Conservation (phyloP, 2,329 filamentous ascomycete species). For the Coniella lustricola region DNA sequence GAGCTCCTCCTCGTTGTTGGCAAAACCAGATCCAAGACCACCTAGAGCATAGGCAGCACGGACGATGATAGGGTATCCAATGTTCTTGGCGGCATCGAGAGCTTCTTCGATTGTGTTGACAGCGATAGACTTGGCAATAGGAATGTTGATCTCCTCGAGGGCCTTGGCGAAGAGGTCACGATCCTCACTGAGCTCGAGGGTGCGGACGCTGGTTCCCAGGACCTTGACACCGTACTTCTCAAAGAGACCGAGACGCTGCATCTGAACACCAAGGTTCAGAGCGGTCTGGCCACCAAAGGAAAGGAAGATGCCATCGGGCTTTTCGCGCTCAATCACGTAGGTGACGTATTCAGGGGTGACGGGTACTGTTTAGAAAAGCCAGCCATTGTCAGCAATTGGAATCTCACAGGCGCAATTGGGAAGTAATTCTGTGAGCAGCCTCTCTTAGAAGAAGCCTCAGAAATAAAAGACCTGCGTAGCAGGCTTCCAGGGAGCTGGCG, state of each 20-base stretch:
- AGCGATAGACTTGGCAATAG: constrained; percentile 92
- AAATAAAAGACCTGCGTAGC: background rate
- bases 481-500: too few species aligned
- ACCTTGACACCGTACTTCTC: constrained; percentile 95
- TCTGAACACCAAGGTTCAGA: constrained; percentile 92
- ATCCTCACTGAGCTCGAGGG: constrained; percentile 90
- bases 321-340: constrained; percentile 94
- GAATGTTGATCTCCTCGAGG: constrained; percentile 93
- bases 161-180: constrained; percentile 94
- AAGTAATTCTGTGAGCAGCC: background rate
- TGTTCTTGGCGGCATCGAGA: constrained; percentile 72
- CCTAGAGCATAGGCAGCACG: constrained; percentile 94
- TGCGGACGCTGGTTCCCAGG: constrained; percentile 88
- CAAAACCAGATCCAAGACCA: constrained; percentile 93
- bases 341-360: constrained; percentile 97
- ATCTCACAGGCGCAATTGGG: background rate
- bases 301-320: constrained; percentile 93
- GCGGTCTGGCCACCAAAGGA: constrained; percentile 97
- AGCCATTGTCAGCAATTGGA: constrained; percentile 4
- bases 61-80: constrained; percentile 97
- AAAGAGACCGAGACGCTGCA: constrained; percentile 93
- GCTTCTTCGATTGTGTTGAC: constrained; percentile 89
- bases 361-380: constrained; percentile 47
- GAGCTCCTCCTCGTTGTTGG: constrained; percentile 87
- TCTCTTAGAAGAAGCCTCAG: background rate